Percentiles rank a stretch among this genome's conserved stretches.
phyloP scores from a whole-genome alignment of 495 filamentous ascomycete genomes.

The Penicillium ochrochloron region DNA sequence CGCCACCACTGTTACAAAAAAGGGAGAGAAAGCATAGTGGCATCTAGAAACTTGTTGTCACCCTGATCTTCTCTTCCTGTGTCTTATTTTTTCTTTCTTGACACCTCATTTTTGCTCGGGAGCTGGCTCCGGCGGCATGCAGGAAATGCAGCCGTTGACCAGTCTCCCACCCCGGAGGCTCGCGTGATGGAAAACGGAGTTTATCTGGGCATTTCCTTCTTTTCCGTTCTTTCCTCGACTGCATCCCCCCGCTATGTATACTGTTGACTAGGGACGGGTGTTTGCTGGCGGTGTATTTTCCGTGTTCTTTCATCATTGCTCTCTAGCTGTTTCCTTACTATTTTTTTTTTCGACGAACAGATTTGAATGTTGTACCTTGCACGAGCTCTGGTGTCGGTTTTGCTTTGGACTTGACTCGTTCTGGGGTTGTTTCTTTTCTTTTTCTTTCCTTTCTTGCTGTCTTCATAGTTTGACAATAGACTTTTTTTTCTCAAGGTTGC shows the following conservation, averaged over 20 bases:
- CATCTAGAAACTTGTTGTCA: neutral
- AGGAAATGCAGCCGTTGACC: constrained; percentile 41
- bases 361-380: constrained; percentile 35
- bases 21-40: neutral
- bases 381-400: constrained; percentile 39
- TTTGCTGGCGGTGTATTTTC: constrained; percentile 29
- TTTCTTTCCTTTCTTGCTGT: constrained; percentile 30
- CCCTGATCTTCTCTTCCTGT: constrained; percentile 12
- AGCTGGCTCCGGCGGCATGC: constrained; percentile 40
- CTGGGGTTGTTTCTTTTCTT: constrained; percentile 25
- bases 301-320: constrained; percentile 11
- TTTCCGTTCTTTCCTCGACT: constrained; percentile 20
- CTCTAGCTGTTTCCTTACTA: constrained; percentile 8
- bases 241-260: constrained; percentile 27
- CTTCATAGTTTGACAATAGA: constrained; percentile 39
- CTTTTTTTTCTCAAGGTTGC: constrained; percentile 23
- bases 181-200: constrained; percentile 18
- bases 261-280: constrained; percentile 19
- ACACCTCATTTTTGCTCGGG: neutral
- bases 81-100: neutral
- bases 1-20: neutral
- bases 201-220: constrained; percentile 5
- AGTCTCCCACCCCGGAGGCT: constrained; percentile 18
- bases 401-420: constrained; percentile 27
- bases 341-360: constrained; percentile 31